Base-by-base conservation (phyloP, 208 protist genomes). In the Acanthamoeba sp. region DNA sequence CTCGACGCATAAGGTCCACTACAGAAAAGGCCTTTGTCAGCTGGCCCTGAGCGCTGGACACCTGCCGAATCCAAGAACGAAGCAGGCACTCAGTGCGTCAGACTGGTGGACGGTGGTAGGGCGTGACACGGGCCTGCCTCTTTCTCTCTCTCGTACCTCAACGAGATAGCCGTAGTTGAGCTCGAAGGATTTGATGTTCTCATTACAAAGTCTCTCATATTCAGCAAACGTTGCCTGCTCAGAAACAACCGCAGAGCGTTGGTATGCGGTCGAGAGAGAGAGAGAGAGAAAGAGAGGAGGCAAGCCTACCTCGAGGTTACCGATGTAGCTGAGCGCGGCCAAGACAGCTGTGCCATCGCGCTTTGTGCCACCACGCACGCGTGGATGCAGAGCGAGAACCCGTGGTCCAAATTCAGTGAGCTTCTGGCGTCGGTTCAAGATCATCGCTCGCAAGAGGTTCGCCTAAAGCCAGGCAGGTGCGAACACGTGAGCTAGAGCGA, bases 171-270 rank as follows among this genome's bases (percentile, higher is more conserved):
- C 69, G 42, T 48, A 80, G 36, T 80, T 80, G 4, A 80, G 38
- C 36, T 80, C 69, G 42, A 32, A 45, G 27, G 12, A 42, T 80
- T 80, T 5, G 36, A 80, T 42, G 36, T 12, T 24, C 5, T 80
- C 69, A 5, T 24, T 5, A 6, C 42, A 42, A 9, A 80, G 29
- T 9, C 69, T 12, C 27, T 80, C 69, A 24, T 80, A 80, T 80
- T 80, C 69, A 42, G 69, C 69, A 80, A 80, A 80, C 29, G 69
- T 16, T 32, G 38, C 69, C 69, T 80, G n/a, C 7, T n/a, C n/a
- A n/a, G n/a, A n/a, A n/a, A n/a, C n/a, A n/a, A n/a, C n/a, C n/a
- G n/a, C n/a, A n/a, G n/a, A n/a, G n/a, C n/a, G n/a, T n/a, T n/a
- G n/a, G n/a, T n/a, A n/a, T n/a, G n/a, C n/a, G n/a, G n/a, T n/a